Base-by-base conservation (phyloP, 1,284 basidiomycete species). In the Leccinum variabile region DNA sequence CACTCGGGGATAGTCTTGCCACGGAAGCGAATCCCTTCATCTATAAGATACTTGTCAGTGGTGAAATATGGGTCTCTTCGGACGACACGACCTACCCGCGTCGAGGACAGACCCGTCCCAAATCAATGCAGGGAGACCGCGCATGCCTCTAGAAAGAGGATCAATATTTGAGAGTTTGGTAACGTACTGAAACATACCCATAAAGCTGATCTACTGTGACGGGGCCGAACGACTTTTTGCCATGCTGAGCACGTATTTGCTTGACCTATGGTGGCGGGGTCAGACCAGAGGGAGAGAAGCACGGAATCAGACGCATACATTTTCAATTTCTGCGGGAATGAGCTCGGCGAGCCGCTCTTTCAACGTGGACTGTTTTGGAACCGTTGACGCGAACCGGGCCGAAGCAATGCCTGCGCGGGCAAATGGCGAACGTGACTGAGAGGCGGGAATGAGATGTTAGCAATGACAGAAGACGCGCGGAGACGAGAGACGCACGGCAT, bases 31-130 rank as follows among this genome's bases (percentile, higher is more conserved):
- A 97, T 98, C 67, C 95, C 95, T 83, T 97, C 95, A 75, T 97
- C 94, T 90, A 74, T 37, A 50, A 56, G 37, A 10, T 14, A 67
- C 46, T 16, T 30, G 22, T 67, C 16, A 66, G 62, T 32, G 28
- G 22, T 50, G 32, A 32, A 46, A 54, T 49, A 59, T 32, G 46
- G 53, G 46, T 8, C 13, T n/a, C 28, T 65, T 39, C 30, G 33
- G 44, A 58, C 14, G 28, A 25, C 25, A 35, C 56, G 53, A 65
- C 59, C 57, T 60, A 89, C 90, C 88, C 65, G 95, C 85, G 76
- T 97, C 95, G 68, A 98, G 88, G 65, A 98, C 95, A 65, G 95
- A 98, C 65, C 91, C 95, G 72, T 98, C 95, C 95, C 95, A 97
- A 71, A 97, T 92, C 70, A 97, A 82, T 46, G 88, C 87, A 61